Base-by-base conservation (phyloP, 805 yeast genomes). In the Novakomyces olei region DNA sequence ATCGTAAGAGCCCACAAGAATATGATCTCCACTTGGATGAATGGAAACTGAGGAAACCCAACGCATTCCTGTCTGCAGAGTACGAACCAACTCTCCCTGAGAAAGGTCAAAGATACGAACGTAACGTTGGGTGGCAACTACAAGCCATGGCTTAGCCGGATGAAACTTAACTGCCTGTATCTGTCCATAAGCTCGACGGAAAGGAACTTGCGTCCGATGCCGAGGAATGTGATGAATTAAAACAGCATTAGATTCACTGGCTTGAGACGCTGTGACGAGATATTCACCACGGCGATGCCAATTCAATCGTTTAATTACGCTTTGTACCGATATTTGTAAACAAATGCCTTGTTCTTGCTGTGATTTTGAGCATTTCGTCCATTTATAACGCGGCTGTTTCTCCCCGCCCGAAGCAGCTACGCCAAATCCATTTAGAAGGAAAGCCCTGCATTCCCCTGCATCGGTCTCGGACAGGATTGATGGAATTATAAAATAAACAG, bases 251-350 rank as follows among this genome's bases (percentile, higher is more conserved):
- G 80, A 72, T 35, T 77, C 79, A 33, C 80, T 75, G 33, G 79
- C 88, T 33, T 96, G 95, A n/a, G 92, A 72, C n/a, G 80, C 92
- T 3, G 92, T 72, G 41, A 85, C 92, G 45, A 88, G 78, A 51
- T 88, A 88, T 58, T 88, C 98, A 46, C 98, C 98, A 48, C 77
- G 76, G 52, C 94, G 66, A 54, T 88, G 98, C 98, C 98, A 88
- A 42, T 92, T 67, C 15, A 88, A 43, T 47, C 71, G 73, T 54
- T 79, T 81, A 39, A 85, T 68, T n/a, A n/a, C n/a, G n/a, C n/a
- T n/a, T n/a, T n/a, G n/a, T n/a, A n/a, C n/a, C n/a, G n/a, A n/a
- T n/a, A n/a, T n/a, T n/a, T n/a, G n/a, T n/a, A n/a, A n/a, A n/a
- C n/a, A n/a, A n/a, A n/a, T n/a, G n/a, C n/a, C n/a, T n/a, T n/a